Evolutionary conservation across 2,329 filamentous ascomycete species (phyloP), one percentile per base, ranked within the genome.

Genomic region (Paecilomyces niveus): DNA sequence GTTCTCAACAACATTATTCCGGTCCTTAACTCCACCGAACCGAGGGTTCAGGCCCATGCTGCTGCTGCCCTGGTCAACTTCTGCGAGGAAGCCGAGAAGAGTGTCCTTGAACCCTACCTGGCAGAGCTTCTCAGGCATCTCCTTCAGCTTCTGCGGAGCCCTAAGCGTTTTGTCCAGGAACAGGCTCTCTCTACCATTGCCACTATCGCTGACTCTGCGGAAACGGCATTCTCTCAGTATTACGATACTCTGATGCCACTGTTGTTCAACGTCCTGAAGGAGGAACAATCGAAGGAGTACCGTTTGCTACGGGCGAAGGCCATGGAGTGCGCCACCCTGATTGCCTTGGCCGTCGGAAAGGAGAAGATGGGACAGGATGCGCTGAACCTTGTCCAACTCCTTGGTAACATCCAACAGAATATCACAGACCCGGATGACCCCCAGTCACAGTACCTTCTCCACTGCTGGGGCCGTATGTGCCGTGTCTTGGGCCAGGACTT

Each of bases 391-490:
- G 93, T 97, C 21, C 87, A 96, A 67, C 83, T 97, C 22, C 82
- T 99, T 56, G 92, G 89, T 56, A 86, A 85, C 62, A 96, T 97
- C 58, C 94, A 99, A 74, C 82, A 86, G 66, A 88, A 83, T 70
- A 94, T 97, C 62, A 88, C 87, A 3, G 94, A 99, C 68, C 78
- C 92, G 1, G 94, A 99, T 67, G 94, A 99, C 70, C 94, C 94
- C 45, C 94, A 99, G 75, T 89, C 92, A 15, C 93, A 96, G 68
- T 99, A 99, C 73, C 83, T 99, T 35, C 90, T 99, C 77, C 94
- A 99, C 81, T 99, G 94, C 79, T 99, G 94, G 94, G 94, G 94
- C 56, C 87, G 94, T 54, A 99, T 99, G 94, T 97, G 93, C 76
- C 88, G 94, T 64, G 93, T 99, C 31, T 83, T 99, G 62, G 92